Base-by-base conservation (phyloP, 2,329 filamentous ascomycete species). In the Alternaria triticina region DNA sequence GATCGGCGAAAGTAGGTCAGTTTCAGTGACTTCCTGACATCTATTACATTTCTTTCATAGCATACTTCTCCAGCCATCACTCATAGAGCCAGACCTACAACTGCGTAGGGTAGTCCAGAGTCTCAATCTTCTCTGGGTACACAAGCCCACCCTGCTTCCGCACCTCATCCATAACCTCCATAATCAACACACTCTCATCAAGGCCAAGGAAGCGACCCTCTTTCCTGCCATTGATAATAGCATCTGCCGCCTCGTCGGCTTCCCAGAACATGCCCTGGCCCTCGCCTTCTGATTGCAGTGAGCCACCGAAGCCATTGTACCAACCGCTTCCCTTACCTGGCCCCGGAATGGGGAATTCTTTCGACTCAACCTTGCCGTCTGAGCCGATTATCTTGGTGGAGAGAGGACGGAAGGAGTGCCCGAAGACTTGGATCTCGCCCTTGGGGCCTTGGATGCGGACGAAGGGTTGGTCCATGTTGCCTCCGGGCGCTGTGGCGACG, bases 231-330 rank as follows among this genome's bases (percentile, higher is more conserved):
- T 96, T 93, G 46, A 90, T 85, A 61, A 97, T 76, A 69, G 91
- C 92, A 49, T 89, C 85, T 27, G 90, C 92, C 68, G 88, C 90
- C 83, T 93, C 92, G 77, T 94, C 92, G 1, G 92, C 92, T 79
- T 94, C 91, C 90, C 90, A 95, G 82, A 93, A 96, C 92, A 96
- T 96, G 54, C 93, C 93, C 68, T 93, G 90, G 11, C 92, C 93
- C 70, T 84, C 81, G 13, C 84, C 86, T 27, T 88, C 87, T 61
- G 86, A 82, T 30, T 83, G 77, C 57, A 70, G 74, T 25, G 66
- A 66, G 44, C 74, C 79, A 15, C 79, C 81, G 59, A 84, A 85
- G 28, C 83, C 83, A 60, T 84, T 85, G 70, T 78, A 76, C 81
- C 82, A 85, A 7, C 80, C 81, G 54, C 78, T 82, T 23, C 81